Percentiles rank a stretch among this genome's conserved stretches.
Conservation (phyloP, 1,139 yeast species). For the Saccharomyces pastorianus region DNA sequence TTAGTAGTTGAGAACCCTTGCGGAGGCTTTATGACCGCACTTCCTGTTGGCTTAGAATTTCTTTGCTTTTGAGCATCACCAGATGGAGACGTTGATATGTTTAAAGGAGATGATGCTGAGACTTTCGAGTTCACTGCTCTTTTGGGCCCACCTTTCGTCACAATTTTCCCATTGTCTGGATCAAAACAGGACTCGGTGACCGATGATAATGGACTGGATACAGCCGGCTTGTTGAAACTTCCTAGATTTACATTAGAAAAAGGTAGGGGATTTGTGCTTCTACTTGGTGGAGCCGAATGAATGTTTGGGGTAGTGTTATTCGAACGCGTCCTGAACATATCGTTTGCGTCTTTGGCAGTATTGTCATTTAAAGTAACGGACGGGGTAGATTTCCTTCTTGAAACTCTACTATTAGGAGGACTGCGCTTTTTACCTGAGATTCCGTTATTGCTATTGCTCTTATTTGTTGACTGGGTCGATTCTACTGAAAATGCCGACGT, state of each 20-base stretch:
- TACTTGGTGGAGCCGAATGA: neutral
- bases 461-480: neutral
- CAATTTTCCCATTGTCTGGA: neutral
- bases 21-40: neutral
- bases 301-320: neutral
- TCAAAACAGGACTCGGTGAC: slow-evolving; percentile 11
- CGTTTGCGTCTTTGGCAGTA: neutral
- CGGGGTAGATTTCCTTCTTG: neutral
- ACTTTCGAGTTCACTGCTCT: slow-evolving; percentile 6
- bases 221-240: slow-evolving; percentile 6
- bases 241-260: slow-evolving; percentile 2
- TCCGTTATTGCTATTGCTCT: neutral
- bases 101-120: slow-evolving; percentile 5
- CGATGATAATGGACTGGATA: slow-evolving; percentile 14
- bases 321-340: neutral
- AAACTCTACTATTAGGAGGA: neutral
- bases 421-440: neutral
- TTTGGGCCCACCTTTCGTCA: slow-evolving; percentile 4
- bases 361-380: neutral
- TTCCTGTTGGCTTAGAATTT: neutral
- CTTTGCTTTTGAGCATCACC: neutral
- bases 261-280: neutral
- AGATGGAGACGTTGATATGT: neutral
- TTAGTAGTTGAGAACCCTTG: neutral
- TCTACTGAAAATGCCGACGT: neutral